Percentiles rank a stretch among this genome's conserved stretches.
phyloP scores from a whole-genome alignment of 2,329 filamentous ascomycete genomes.

The Fusarium aywerte region DNA sequence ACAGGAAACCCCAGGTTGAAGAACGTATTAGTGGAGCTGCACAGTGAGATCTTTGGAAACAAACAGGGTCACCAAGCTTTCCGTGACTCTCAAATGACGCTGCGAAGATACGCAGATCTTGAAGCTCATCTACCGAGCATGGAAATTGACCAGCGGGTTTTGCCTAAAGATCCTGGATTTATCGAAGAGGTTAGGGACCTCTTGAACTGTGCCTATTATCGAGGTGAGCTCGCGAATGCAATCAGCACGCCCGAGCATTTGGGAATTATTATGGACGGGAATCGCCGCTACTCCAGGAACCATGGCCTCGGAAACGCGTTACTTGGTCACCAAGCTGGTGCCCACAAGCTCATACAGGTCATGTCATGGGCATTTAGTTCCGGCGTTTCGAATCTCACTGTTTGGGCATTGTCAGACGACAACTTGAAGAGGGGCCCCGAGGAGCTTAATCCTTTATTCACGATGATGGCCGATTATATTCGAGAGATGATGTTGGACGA shows the following conservation, averaged over 20 bases:
- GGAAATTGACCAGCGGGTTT: background rate
- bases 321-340: background rate
- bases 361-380: background rate
- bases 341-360: background rate
- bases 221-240: background rate
- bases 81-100: too few relatives aligned
- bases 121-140: background rate
- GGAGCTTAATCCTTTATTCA: background rate
- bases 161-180: background rate
- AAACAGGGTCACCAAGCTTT: background rate
- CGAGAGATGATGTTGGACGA: background rate
- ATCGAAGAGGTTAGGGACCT: background rate
- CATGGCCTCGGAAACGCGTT: background rate
- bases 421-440: background rate
- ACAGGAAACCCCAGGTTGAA: background rate
- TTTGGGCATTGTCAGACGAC: background rate
- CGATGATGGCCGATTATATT: background rate
- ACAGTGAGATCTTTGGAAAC: background rate
- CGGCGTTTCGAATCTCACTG: background rate
- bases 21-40: rapidly evolving
- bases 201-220: rapidly evolving
- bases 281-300: background rate
- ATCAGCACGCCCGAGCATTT: background rate
- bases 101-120: background rate
- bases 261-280: background rate